Evolutionary conservation across 176 grass and related monocot genomes (phyloP).

Genomic region (Oryza rufipogon): DNA sequence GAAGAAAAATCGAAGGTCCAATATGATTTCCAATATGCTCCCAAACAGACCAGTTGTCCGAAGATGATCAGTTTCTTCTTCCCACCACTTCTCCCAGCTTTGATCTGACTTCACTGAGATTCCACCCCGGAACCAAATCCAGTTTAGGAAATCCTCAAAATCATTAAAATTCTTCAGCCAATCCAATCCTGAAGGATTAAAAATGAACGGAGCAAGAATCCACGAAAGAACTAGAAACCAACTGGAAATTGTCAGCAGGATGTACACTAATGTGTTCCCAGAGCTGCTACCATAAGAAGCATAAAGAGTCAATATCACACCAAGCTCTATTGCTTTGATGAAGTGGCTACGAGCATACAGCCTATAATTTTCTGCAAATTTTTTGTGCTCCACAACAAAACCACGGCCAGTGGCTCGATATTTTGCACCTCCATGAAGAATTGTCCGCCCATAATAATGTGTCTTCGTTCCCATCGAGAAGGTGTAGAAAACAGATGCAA

Average conservation of each 20-base stretch:
- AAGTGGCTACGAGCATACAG: conserved; percentile 91
- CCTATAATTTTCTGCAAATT: conserved; percentile 91
- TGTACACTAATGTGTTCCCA: conserved; percentile 81
- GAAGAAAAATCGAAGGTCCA: conserved; percentile 93
- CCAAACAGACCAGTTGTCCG: conserved; percentile 87
- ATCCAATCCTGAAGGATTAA: conserved; percentile 94
- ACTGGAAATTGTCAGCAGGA: conserved; percentile 81
- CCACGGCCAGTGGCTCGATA: conserved; percentile 94
- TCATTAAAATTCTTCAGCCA: conserved; percentile 98
- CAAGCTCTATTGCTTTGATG: conserved; percentile 89
- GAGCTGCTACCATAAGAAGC: conserved; percentile 65
- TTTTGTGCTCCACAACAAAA: conserved; percentile 97
- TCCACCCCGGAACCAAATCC: conserved; percentile 85
- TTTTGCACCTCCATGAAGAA: conserved; percentile 95
- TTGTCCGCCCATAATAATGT: conserved; percentile 90
- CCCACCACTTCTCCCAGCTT: conserved; percentile 96
- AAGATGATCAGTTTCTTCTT: conserved; percentile 89
- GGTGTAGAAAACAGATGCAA: conserved; percentile 93
- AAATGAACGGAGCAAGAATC: conserved; percentile 87
- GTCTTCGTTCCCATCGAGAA: conserved; percentile 98
- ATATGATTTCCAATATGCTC: conserved; percentile 79
- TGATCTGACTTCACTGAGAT: conserved; percentile 81
- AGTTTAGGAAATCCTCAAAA: conserved; percentile 89
- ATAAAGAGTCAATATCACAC: conserved; percentile 85
- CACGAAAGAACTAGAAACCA: conserved; percentile 93